Evolutionary conservation across 345 rosid genomes (phyloP).

Genomic region (Hypericum perforatum): DNA sequence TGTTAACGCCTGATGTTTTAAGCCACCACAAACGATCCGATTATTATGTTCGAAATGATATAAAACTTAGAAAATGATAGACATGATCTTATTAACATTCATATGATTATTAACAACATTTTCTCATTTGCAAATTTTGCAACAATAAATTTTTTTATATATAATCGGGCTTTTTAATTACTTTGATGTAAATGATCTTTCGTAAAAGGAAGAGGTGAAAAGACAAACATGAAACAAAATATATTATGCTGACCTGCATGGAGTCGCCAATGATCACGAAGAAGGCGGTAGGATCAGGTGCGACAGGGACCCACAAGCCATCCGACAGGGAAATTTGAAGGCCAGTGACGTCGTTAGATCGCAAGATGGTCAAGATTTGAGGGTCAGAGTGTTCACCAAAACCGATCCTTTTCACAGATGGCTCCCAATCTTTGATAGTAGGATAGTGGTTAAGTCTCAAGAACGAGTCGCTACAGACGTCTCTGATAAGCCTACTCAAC

Average conservation of each 20-base stretch:
- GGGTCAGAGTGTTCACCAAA: constrained; percentile 97
- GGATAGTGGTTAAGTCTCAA: constrained; percentile 81
- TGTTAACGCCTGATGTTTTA: constrained; percentile 23
- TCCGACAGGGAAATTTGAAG: constrained; percentile 48
- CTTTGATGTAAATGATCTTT: background rate
- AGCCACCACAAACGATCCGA: background rate
- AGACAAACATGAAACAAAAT: background rate
- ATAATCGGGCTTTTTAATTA: too few species aligned
- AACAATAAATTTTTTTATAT: too few species aligned
- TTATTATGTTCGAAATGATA: background rate
- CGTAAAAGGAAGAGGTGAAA: background rate
- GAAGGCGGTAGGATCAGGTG: constrained; percentile 64
- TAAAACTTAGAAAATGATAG: too few species aligned
- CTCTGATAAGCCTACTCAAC: constrained; percentile 55
- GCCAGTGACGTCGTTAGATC: constrained; percentile 84
- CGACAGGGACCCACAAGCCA: constrained; percentile 70
- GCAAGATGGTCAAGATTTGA: constrained; percentile 68
- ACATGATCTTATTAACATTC: too few species aligned
- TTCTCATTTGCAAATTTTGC: too few species aligned
- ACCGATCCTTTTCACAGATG: constrained; percentile 37
- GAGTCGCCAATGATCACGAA: constrained; percentile 76
- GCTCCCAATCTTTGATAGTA: constrained; percentile 17
- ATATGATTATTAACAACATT: too few species aligned
- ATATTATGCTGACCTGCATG: constrained; percentile 45
- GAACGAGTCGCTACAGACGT: constrained; percentile 53